Base-by-base conservation (phyloP, 345 rosid genomes). In the Acer campestre region DNA sequence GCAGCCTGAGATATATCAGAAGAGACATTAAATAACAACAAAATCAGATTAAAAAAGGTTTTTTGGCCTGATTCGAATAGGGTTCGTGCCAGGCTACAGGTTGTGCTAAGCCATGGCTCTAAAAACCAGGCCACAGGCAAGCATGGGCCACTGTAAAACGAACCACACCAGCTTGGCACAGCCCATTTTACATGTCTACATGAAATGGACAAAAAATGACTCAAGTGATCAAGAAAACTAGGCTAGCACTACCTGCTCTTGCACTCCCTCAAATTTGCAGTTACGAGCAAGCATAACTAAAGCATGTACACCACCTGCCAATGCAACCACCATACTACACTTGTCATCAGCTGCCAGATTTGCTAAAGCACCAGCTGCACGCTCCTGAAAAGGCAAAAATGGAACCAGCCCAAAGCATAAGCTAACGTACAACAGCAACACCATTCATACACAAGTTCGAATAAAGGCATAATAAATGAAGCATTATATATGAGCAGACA, bases 291-390 rank as follows among this genome's bases (percentile, higher is more conserved):
- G 89, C 91, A 85, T 91, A 78, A 90, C 95, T 77, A 92, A 85
- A 29, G 93, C 95, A 31, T 89, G 92, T 35, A 92, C 89, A 49
- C 97, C 97, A 79, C 97, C 97, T 20, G 91, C 92, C 59, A 74
- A 29, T 18, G 95, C 92, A 10, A 92, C 95, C 80, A 87, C 93
- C 85, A 87, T 89, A 78, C 97, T 92, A 78, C 95, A 92, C 81
- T 89, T 89, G 82, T 92, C 95, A 76, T 92, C 93, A 55, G 97
- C 97, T 44, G 97, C 95, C 85, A 92, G 84, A 89, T 92, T 92
- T 62, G 97, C 97, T 75, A 92, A 82, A 25, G 95, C 97, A 63
- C 97, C 97, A 51, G 97, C 97, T 40, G 95, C 95, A 65, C 97
- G 92, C 85, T 90, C 97, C 97, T 92, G 77, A 73, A 84, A 64